These are phyloP conservation scores for Sideroxylon spinosum DNA, from an alignment of 179 eudicot genomes.

Conservation along the genomic window DNA sequence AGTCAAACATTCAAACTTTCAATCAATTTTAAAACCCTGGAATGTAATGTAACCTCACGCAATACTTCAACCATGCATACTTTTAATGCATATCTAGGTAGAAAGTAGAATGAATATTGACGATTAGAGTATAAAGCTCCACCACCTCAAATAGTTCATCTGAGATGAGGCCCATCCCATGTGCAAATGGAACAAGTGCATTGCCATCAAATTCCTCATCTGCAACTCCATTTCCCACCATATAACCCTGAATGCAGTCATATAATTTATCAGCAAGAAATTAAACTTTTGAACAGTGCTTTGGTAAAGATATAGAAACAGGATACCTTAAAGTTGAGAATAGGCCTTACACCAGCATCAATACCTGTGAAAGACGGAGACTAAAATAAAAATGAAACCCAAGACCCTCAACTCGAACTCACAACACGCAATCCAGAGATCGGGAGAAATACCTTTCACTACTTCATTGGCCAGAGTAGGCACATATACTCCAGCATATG, in stretches of 20 bases:
- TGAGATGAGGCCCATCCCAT: constrained; percentile 93
- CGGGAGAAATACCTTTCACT: constrained; percentile 54
- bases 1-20: no score
- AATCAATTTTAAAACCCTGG: no score
- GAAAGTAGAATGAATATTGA: background rate
- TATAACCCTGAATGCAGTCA: constrained; percentile 59
- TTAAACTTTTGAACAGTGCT: background rate
- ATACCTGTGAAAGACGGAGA: constrained; percentile 44
- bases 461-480: constrained; percentile 85
- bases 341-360: constrained; percentile 69
- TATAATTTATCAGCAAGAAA: background rate
- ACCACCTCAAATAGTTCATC: constrained; percentile 63
- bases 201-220: constrained; percentile 77
- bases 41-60: background rate
- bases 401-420: background rate
- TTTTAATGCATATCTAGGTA: background rate
- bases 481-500: constrained; percentile 88
- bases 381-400: background rate
- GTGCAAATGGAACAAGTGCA: constrained; percentile 85
- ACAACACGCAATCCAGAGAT: background rate
- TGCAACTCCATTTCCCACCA: constrained; percentile 92
- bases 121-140: constrained; percentile 1
- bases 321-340: constrained; percentile 67
- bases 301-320: background rate
- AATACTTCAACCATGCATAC: background rate